phyloP scores from a whole-genome alignment of 192 early-diverging fungal species.

The Coemansia sp. region DNA sequence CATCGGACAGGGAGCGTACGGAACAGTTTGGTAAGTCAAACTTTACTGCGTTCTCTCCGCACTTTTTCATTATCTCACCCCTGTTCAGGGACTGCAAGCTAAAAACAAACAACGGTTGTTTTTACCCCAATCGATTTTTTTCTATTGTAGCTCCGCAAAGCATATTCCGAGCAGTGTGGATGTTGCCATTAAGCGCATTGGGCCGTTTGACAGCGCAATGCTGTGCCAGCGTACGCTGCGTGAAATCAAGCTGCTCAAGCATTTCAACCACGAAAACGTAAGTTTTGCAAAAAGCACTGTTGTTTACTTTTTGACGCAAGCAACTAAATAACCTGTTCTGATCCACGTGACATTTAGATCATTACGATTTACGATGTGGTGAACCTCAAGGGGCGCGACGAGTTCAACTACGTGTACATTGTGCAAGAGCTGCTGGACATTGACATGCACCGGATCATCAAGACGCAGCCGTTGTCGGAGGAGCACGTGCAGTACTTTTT shows the following conservation, averaged over 20 bases:
- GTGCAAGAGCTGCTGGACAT: constrained; percentile 84
- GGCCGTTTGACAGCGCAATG: constrained; percentile 82
- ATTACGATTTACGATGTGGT: constrained; percentile 53
- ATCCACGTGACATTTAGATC: constrained; percentile 22
- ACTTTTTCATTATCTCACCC: not conserved
- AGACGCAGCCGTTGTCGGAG: constrained; percentile 79
- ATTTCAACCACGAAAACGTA: constrained; percentile 85
- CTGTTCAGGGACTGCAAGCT: not conserved
- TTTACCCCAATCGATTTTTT: not conserved
- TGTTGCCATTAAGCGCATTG: constrained; percentile 92
- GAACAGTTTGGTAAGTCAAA: constrained; percentile 80
- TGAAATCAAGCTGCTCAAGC: constrained; percentile 83
- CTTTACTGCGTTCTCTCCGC: not conserved
- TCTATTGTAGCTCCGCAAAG: constrained; percentile 67
- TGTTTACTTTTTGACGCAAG: not conserved
- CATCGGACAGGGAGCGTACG: constrained; percentile 92
- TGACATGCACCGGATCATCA: constrained; percentile 88
- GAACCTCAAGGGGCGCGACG: constrained; percentile 50
- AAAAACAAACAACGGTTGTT: constrained; percentile 4
- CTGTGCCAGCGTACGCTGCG: constrained; percentile 78
- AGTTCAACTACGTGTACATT: constrained; percentile 57
- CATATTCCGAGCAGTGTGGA: constrained; percentile 78
- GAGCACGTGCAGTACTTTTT: constrained; percentile 89
- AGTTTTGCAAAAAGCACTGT: not conserved
- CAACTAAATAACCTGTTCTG: not conserved